Conservation (phyloP, 2,329 filamentous ascomycete species). For the Apiospora koreana region DNA sequence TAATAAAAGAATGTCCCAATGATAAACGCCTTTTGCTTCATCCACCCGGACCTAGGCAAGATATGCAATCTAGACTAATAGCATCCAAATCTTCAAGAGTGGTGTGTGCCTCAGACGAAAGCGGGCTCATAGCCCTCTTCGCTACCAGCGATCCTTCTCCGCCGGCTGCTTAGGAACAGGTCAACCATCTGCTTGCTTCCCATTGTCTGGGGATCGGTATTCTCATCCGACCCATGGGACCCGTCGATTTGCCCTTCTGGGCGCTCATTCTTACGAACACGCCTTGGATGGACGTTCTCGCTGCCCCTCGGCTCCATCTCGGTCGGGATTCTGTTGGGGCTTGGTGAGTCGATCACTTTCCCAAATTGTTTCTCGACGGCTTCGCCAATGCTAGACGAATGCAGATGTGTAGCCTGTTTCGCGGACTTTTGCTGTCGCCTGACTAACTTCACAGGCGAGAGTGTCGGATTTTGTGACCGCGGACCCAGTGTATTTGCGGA, state of each 20-base stretch:
- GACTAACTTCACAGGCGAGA: conserved; percentile 17
- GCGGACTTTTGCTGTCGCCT: conserved; percentile 18
- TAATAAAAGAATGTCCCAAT: neutral
- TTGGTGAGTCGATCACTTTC: conserved; percentile 10
- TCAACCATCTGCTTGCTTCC: conserved; percentile 57
- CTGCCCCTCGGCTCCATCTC: neutral
- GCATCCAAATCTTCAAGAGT: neutral
- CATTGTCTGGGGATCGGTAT: conserved; percentile 31
- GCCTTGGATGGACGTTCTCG: conserved; percentile 28
- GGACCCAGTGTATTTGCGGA: conserved; percentile 20
- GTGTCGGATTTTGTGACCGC: conserved; percentile 13
- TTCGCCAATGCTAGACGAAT: conserved; percentile 19
- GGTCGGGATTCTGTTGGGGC: conserved; percentile 1
- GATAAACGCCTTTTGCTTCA: neutral
- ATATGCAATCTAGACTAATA: neutral
- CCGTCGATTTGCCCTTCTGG: conserved; percentile 18
- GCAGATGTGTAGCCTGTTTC: conserved; percentile 13
- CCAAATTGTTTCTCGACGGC: conserved; percentile 20
- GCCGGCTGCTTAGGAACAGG: conserved; percentile 51
- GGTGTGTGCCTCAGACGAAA: neutral
- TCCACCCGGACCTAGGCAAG: neutral
- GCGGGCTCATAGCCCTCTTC: neutral
- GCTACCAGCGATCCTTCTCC: conserved; percentile 39
- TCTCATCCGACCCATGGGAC: conserved; percentile 18
- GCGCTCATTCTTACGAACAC: conserved; percentile 19